Conservation (phyloP, 495 filamentous ascomycete species). For the Aspergillus bertholletiae region DNA sequence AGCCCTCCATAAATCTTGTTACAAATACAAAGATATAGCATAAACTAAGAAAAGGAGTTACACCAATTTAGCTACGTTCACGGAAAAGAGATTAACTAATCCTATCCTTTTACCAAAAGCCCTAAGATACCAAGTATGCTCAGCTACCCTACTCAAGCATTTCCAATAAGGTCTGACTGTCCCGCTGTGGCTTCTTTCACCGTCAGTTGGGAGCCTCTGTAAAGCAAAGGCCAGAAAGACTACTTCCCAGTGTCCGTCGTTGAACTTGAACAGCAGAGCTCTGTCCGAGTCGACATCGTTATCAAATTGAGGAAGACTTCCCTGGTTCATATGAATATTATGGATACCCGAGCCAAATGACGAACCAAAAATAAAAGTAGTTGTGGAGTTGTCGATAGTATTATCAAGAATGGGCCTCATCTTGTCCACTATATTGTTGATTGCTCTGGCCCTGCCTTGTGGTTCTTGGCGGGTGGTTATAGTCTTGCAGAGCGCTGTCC, state of each 20-base stretch:
- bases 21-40: too few species aligned
- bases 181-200: background rate
- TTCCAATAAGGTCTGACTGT: constrained; percentile 12
- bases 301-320: constrained; percentile 26
- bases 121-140: too few species aligned
- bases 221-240: constrained; percentile 16
- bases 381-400: constrained; percentile 30
- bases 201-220: constrained; percentile 12
- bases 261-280: constrained; percentile 17
- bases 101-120: too few species aligned
- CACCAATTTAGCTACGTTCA: too few species aligned
- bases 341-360: constrained; percentile 37
- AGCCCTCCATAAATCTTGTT: too few species aligned
- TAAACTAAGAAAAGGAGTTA: too few species aligned
- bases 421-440: constrained; percentile 33
- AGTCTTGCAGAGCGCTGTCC: too few species aligned
- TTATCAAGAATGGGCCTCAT: constrained; percentile 31
- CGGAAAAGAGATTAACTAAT: too few species aligned
- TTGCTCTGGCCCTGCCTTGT: too few species aligned
- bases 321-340: constrained; percentile 45
- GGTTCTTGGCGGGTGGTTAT: too few species aligned
- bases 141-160: background rate
- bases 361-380: constrained; percentile 31
- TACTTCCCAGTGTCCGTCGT: constrained; percentile 16
- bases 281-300: constrained; percentile 40